Base-by-base conservation (phyloP, 257 asterid species). In the Cordia subcordata region DNA sequence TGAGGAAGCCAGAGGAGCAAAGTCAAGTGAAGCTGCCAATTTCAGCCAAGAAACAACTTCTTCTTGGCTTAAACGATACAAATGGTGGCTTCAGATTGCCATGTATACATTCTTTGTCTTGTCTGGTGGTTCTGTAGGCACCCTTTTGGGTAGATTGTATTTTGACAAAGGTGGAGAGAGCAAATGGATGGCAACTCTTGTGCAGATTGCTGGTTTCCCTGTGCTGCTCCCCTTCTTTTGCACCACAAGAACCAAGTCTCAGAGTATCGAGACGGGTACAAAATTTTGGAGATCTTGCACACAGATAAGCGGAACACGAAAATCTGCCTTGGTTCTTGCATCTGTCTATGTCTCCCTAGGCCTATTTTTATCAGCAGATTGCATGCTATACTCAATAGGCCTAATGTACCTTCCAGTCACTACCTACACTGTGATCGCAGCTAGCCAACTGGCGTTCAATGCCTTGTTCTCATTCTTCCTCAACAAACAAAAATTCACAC, bases 361-460 rank as follows among this genome's bases (percentile, higher is more conserved):
- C n/a, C 11, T 79, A 13, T 70, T 78, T 17, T 14, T 77, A 9
- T 90, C 90, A 10, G 72, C 35, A 8, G 66, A 67, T 60, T 55
- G 72, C 49, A 64, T 84, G 84, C 16, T 80, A 4, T 84, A 72
- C 67, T 61, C 95, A 8, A 55, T 80, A 4, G 93, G 93, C 0
- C 68, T 84, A 3, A 71, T 65, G 16, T 70, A 84, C 49, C 77
- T 86, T 11, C 90, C 95, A 0, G 84, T 84, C 13, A 79, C 93
- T 0, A 84, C 95, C 3, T 82, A 74, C 53, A 79, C 90, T 3
- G 70, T 87, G 1, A 62, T 87, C 17, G 63, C 74, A 32, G 82
- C 93, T 4, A 73, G 68, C 57, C 93, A 84, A 13, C 65, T 87
- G 21, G 94, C 76, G 13, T 87, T 87, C 86, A 87, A 82, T 40